These are phyloP conservation scores for Amaranthus tricolor DNA, from an alignment of 179 eudicot species.

Conservation along the genomic window DNA sequence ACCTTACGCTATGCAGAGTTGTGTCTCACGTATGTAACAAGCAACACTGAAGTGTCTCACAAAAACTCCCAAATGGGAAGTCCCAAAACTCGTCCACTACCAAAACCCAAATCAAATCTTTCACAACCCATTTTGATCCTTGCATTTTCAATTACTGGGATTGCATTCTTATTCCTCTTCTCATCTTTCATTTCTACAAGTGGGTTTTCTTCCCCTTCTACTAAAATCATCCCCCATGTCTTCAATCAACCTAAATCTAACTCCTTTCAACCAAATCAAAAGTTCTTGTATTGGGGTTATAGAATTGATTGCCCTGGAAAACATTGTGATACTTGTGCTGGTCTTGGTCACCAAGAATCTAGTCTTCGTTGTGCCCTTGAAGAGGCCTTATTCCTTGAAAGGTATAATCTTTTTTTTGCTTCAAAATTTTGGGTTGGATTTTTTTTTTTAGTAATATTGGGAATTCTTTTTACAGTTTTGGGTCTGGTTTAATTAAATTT, in stretches of 20 bases:
- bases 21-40: background rate
- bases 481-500: background rate
- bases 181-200: conserved; percentile 47
- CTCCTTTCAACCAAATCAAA: conserved; percentile 24
- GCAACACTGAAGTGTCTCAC: background rate
- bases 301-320: conserved; percentile 91
- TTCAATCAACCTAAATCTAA: background rate
- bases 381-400: conserved; percentile 76
- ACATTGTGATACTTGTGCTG: conserved; percentile 78
- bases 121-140: conserved; percentile 51
- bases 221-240: conserved; percentile 22
- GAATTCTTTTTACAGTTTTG: background rate
- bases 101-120: conserved; percentile 52
- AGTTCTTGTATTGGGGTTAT: conserved; percentile 81
- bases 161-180: conserved; percentile 50
- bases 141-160: conserved; percentile 38
- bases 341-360: conserved; percentile 93
- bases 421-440: background rate
- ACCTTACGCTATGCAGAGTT: too few relatives aligned
- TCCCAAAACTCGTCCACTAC: conserved; percentile 21
- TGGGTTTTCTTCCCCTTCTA: conserved; percentile 33
- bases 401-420: conserved; percentile 32
- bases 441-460: background rate
- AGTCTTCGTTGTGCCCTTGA: conserved; percentile 97
- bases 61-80: conserved; percentile 48